These are phyloP conservation scores for Paulownia fortunei DNA, from an alignment of 257 asterid species.

Conservation along the genomic window DNA sequence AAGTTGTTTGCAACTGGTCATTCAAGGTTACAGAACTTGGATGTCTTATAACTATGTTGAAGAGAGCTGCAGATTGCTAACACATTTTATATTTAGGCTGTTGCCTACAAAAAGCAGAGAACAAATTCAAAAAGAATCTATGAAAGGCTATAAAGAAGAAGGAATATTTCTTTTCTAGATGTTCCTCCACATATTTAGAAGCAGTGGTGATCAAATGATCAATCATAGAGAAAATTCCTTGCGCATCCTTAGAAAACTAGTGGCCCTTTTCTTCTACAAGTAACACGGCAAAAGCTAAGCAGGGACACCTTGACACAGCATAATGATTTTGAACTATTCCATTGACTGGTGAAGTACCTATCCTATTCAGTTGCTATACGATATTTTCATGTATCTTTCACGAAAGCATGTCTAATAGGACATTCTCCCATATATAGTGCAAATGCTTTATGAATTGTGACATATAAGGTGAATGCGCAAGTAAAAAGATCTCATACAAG, in stretches of 20 bases:
- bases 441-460: no score
- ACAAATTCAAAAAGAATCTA: conserved; percentile 55
- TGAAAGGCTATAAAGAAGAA: conserved; percentile 39
- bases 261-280: no score
- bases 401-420: no score
- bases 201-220: conserved; percentile 22
- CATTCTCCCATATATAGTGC: no score
- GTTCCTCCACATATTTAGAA: neutral
- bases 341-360: no score
- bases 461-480: no score
- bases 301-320: no score
- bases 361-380: no score
- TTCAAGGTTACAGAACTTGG: conserved; percentile 24
- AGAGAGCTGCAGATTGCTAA: conserved; percentile 9
- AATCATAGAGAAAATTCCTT: neutral
- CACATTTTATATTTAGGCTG: conserved; percentile 23
- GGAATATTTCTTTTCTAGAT: conserved; percentile 48
- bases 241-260: neutral
- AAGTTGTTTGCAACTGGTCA: conserved; percentile 52
- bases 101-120: conserved; percentile 33
- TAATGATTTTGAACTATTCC: no score
- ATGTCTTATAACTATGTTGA: neutral
- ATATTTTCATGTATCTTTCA: no score
- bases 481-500: no score
- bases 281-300: no score